A percentile compares a stretch with the other conserved stretches of the same genome.
Evolutionary conservation across 2,329 filamentous ascomycete genomes (phyloP).

Genomic region (Peltaster fructicola): DNA sequence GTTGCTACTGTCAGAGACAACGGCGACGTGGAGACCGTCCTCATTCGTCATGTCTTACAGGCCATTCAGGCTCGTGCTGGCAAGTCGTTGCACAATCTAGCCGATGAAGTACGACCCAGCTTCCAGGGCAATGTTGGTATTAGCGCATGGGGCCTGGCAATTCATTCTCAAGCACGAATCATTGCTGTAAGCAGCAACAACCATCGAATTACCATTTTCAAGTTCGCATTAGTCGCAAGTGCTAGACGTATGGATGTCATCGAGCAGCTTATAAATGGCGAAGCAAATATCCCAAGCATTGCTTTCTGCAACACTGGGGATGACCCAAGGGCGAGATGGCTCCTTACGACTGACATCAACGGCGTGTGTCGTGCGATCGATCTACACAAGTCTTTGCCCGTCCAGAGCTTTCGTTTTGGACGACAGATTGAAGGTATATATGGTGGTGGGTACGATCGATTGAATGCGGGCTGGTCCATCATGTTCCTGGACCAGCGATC

Average conservation of each 20-base stretch:
- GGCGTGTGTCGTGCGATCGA: conserved; percentile 16
- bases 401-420: conserved; percentile 13
- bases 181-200: conserved; percentile 75
- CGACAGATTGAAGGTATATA: neutral
- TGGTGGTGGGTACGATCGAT: conserved; percentile 10
- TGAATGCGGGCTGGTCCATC: conserved; percentile 20
- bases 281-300: conserved; percentile 38
- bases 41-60: conserved; percentile 17
- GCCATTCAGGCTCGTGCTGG: conserved; percentile 18
- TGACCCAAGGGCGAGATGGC: conserved; percentile 37
- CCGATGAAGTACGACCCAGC: conserved; percentile 35
- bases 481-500: conserved; percentile 21
- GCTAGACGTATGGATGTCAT: conserved; percentile 3
- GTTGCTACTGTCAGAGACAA: conserved; percentile 39
- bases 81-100: conserved; percentile 14
- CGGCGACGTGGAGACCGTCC: conserved; percentile 32
- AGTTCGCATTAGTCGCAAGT: conserved; percentile 33
- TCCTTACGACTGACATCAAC: conserved; percentile 38
- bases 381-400: conserved; percentile 8
- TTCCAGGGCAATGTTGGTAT: conserved; percentile 58
- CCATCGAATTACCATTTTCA: conserved; percentile 38
- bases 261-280: conserved; percentile 3
- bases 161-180: conserved; percentile 64
- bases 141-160: conserved; percentile 77
- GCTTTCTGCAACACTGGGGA: conserved; percentile 40